Evolutionary conservation across 371 early-diverging fungal genomes (phyloP).

Genomic region (Mucor indicus): DNA sequence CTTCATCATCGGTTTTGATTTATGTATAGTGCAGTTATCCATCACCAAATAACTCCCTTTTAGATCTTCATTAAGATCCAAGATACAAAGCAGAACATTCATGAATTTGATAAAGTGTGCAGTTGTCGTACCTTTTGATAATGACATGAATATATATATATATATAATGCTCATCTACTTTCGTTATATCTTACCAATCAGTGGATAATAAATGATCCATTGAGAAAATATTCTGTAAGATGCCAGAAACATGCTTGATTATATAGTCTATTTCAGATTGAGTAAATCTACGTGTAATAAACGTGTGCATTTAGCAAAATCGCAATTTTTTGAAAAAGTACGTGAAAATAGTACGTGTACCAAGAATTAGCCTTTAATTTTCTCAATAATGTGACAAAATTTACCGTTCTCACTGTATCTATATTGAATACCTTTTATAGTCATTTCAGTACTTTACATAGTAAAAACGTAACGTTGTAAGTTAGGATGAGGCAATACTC

Average conservation of each 20-base stretch:
- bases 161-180: not conserved
- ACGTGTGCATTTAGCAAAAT: too few species aligned
- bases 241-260: constrained; percentile 5
- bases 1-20: constrained; percentile 12
- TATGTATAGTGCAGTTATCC: constrained; percentile 12
- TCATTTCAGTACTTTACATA: too few species aligned
- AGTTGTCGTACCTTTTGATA: constrained; percentile 12
- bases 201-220: not conserved
- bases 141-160: constrained; percentile 1
- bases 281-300: too few species aligned
- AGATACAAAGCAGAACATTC: constrained; percentile 14
- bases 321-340: too few species aligned
- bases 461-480: too few species aligned
- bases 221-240: constrained; percentile 4
- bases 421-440: too few species aligned
- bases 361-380: too few species aligned
- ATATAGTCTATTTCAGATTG: constrained; percentile 5
- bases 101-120: constrained; percentile 11
- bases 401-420: too few species aligned
- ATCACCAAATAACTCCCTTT: constrained; percentile 12
- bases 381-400: too few species aligned
- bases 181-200: constrained; percentile 4
- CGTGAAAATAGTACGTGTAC: too few species aligned
- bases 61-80: constrained; percentile 15
- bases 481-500: too few species aligned